These are phyloP conservation scores for Axilococcus clingmanii DNA, from an alignment of 139 green algal genomes.

Conservation along the genomic window DNA sequence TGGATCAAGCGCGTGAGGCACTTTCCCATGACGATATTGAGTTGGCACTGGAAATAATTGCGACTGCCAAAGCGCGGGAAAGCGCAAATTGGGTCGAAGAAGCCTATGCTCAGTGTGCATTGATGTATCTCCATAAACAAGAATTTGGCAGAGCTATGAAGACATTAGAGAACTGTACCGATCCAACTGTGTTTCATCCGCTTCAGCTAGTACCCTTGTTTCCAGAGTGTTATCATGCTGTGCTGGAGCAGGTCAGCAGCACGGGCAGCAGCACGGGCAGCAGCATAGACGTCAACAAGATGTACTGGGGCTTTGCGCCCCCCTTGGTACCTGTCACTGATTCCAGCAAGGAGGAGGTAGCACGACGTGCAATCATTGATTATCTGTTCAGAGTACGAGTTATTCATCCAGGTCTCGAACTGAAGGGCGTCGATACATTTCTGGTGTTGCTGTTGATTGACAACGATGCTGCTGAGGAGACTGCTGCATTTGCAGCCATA, in stretches of 20 bases:
- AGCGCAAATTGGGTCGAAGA: conserved; percentile 36
- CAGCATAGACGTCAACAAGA: conserved; percentile 30
- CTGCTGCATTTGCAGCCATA: conserved; percentile 25
- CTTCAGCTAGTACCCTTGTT: conserved; percentile 54
- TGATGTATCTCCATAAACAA: conserved; percentile 49
- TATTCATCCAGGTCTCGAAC: conserved; percentile 12
- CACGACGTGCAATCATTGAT: conserved; percentile 7
- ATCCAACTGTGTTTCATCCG: conserved; percentile 42
- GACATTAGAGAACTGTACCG: conserved; percentile 26
- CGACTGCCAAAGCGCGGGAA: conserved; percentile 6
- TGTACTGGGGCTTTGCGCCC: too few species aligned
- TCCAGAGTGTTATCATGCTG: conserved; percentile 24
- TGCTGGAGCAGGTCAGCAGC: too few species aligned
- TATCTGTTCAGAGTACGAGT: conserved; percentile 30
- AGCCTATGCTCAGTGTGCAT: conserved; percentile 47
- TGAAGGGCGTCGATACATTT: conserved; percentile 53
- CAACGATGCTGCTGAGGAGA: conserved; percentile 8
- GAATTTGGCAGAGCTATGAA: conserved; percentile 33
- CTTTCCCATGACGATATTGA: conserved; percentile 36
- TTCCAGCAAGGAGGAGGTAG: too few species aligned
- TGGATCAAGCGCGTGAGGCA: conserved; percentile 55
- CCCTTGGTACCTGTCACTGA: too few species aligned
- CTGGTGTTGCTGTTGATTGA: conserved; percentile 48
- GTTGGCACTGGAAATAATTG: conserved; percentile 28
- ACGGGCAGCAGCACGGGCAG: conserved; percentile 41